Evolutionary conservation across 1,284 basidiomycete genomes (phyloP).

Genomic region (Boletus sp.): DNA sequence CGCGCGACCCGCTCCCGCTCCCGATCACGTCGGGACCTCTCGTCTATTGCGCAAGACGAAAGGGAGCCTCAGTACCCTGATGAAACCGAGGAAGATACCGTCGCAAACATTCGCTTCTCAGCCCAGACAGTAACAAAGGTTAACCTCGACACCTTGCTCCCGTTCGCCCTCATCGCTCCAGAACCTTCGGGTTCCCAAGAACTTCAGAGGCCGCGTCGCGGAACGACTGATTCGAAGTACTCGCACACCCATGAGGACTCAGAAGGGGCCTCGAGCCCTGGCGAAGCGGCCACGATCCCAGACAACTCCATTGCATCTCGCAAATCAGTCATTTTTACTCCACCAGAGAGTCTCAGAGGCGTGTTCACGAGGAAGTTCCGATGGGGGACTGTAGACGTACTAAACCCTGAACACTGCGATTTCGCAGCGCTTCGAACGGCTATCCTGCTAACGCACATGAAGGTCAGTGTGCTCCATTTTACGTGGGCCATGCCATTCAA

Average conservation of each 20-base stretch:
- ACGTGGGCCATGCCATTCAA: constrained; percentile 13
- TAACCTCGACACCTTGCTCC: constrained; percentile 54
- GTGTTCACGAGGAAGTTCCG: constrained; percentile 71
- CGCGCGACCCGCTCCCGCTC: constrained; percentile 63
- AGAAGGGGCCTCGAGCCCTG: constrained; percentile 10
- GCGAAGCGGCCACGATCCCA: constrained; percentile 22
- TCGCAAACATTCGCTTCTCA: constrained; percentile 73
- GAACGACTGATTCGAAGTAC: constrained; percentile 19
- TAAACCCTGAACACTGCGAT: constrained; percentile 78
- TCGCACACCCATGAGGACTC: constrained; percentile 17
- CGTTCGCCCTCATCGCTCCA: constrained; percentile 75
- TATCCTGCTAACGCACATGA: constrained; percentile 74
- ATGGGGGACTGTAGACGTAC: constrained; percentile 81
- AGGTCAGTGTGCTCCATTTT: constrained; percentile 44
- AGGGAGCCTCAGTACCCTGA: constrained; percentile 46
- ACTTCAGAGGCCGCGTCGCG: constrained; percentile 23
- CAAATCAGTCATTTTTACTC: constrained; percentile 44
- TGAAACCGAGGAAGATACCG: constrained; percentile 55
- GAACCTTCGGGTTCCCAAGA: constrained; percentile 46
- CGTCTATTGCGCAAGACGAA: constrained; percentile 49
- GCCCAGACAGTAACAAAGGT: constrained; percentile 57
- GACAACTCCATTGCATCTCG: constrained; percentile 28
- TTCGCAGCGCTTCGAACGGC: constrained; percentile 77
- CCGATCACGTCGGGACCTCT: constrained; percentile 62
- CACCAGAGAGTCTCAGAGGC: constrained; percentile 64